Conservation (phyloP, 148 eudicot genomes). For the Gaultheria prostrata region DNA sequence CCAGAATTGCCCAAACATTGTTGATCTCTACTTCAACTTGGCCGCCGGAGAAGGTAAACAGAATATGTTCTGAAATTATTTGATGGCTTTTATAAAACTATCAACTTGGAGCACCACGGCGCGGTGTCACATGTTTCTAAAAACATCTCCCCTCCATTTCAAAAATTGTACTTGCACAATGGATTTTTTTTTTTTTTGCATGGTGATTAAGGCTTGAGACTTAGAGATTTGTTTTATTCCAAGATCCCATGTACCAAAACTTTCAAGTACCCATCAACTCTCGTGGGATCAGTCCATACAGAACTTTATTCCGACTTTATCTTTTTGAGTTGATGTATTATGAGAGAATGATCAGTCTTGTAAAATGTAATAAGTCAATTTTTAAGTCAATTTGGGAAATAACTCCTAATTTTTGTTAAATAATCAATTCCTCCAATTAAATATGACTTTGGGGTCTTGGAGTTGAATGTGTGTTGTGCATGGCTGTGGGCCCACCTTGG, state of each 20-base stretch:
- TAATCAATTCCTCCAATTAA: no score
- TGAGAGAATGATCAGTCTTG: no score
- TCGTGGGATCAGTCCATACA: not conserved
- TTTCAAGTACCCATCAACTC: not conserved
- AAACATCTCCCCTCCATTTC: not conserved
- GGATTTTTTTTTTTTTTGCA: not conserved
- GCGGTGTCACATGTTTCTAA: not conserved
- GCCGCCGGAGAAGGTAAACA: slow-evolving; percentile 80
- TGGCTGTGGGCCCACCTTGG: no score
- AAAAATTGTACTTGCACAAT: not conserved
- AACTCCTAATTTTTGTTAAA: no score
- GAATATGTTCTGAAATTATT: not conserved
- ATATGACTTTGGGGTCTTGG: no score
- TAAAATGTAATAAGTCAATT: no score
- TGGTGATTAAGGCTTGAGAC: not conserved
- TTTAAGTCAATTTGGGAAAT: no score
- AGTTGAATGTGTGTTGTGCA: no score
- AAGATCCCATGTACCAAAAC: not conserved
- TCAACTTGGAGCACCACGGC: no score
- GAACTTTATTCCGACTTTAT: not conserved
- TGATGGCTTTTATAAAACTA: not conserved
- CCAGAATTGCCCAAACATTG: slow-evolving; percentile 69
- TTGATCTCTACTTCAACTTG: slow-evolving; percentile 79
- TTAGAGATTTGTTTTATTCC: not conserved
- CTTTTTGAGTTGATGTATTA: no score